Evolutionary conservation across 2,329 filamentous ascomycete species (phyloP).

Genomic region (Ophiostoma novo-ulmi): DNA sequence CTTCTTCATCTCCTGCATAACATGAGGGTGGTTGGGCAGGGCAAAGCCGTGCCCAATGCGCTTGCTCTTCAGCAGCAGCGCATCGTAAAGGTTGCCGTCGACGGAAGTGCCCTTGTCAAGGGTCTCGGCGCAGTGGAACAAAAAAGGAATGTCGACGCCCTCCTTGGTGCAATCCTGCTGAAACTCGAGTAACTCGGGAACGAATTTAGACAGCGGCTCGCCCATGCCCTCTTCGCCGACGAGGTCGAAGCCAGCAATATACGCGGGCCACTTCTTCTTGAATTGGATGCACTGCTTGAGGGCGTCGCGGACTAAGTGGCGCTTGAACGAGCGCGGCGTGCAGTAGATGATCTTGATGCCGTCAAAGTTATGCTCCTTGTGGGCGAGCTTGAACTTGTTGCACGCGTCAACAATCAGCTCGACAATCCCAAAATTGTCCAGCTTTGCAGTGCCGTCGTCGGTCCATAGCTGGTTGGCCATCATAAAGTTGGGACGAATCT

Average conservation of each 20-base stretch:
- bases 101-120: constrained; percentile 59
- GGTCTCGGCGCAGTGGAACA: constrained; percentile 74
- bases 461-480: constrained; percentile 55
- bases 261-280: constrained; percentile 50
- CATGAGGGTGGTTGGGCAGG: constrained; percentile 58
- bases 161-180: constrained; percentile 44
- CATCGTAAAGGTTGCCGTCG: constrained; percentile 65
- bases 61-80: constrained; percentile 59
- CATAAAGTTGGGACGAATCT: constrained; percentile 66
- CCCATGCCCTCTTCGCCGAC: constrained; percentile 63
- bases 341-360: constrained; percentile 69
- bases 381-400: constrained; percentile 39
- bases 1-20: constrained; percentile 62
- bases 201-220: constrained; percentile 52
- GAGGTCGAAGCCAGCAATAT: constrained; percentile 66
- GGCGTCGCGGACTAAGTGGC: constrained; percentile 44
- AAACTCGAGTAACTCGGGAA: constrained; percentile 54
- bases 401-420: constrained; percentile 53
- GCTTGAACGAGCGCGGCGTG: constrained; percentile 57
- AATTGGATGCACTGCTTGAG: constrained; percentile 58
- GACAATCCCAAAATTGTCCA: constrained; percentile 58
- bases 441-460: constrained; percentile 48
- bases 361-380: constrained; percentile 46
- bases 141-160: constrained; percentile 58
- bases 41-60: constrained; percentile 72